Conservation (phyloP, 768 basidiomycete species). For the Lepiota venenata region DNA sequence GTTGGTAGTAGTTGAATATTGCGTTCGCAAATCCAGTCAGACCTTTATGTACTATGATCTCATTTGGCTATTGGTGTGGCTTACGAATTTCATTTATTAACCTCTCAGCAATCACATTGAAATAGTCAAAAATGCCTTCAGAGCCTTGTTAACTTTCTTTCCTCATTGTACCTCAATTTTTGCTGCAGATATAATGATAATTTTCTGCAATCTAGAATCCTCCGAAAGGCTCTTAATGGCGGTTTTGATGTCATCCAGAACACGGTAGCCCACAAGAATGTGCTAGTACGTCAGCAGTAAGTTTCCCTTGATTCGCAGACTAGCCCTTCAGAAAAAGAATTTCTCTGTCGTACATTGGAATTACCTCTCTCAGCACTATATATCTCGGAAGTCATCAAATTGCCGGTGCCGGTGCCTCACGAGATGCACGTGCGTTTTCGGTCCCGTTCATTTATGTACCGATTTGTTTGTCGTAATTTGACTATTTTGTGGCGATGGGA, state of each 20-base stretch:
- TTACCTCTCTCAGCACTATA: too few relatives aligned
- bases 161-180: too few relatives aligned
- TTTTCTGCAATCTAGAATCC: too few relatives aligned
- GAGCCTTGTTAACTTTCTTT: too few relatives aligned
- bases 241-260: conserved; percentile 6
- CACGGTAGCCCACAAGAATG: neutral
- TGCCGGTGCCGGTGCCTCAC: neutral
- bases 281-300: neutral
- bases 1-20: too few relatives aligned
- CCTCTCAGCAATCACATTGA: too few relatives aligned
- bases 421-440: neutral
- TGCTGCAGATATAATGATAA: too few relatives aligned
- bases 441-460: neutral
- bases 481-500: neutral
- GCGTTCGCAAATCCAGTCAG: too few relatives aligned
- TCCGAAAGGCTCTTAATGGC: neutral
- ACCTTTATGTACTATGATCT: too few relatives aligned
- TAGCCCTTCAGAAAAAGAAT: neutral
- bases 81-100: too few relatives aligned
- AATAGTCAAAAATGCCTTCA: too few relatives aligned
- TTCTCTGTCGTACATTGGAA: neutral
- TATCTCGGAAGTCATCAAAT: neutral
- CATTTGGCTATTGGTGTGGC: too few relatives aligned
- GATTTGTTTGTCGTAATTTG: neutral
- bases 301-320: neutral